Evolutionary conservation across 2,329 filamentous ascomycete species (phyloP).

Genomic region (Fusarium chaquense): DNA sequence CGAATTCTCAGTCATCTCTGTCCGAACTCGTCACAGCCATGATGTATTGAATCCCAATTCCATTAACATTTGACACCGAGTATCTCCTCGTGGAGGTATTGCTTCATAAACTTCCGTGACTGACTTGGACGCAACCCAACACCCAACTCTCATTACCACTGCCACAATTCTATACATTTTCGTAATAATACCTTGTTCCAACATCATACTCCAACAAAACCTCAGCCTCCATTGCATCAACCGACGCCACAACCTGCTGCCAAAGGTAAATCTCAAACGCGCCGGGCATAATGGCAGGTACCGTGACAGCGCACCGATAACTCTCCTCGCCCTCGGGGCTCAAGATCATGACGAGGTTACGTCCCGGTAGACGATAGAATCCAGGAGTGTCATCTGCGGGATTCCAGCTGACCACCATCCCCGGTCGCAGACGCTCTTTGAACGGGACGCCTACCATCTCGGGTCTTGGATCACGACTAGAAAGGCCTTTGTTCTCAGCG

Average conservation of each 20-base stretch:
- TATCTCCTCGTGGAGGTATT: neutral
- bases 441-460: slow-evolving; percentile 49
- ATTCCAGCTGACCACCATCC: slow-evolving; percentile 56
- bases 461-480: slow-evolving; percentile 50
- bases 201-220: slow-evolving; percentile 59
- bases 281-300: slow-evolving; percentile 51
- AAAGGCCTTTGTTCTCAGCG: slow-evolving; percentile 17
- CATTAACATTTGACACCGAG: neutral
- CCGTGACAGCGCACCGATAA: slow-evolving; percentile 55
- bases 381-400: slow-evolving; percentile 32
- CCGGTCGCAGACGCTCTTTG: slow-evolving; percentile 56
- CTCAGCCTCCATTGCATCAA: slow-evolving; percentile 55
- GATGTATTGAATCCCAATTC: neutral
- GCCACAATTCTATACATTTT: slow-evolving; percentile 35
- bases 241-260: slow-evolving; percentile 52
- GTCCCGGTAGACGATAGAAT: slow-evolving; percentile 27
- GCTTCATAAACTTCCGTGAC: neutral
- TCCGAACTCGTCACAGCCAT: neutral
- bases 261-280: slow-evolving; percentile 57
- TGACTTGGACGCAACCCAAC: neutral
- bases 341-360: slow-evolving; percentile 52
- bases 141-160: too few relatives aligned
- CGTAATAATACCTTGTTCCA: slow-evolving; percentile 58
- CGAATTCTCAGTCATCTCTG: neutral
- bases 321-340: slow-evolving; percentile 42